phyloP scores from a whole-genome alignment of 2,329 filamentous ascomycete species.

The Emmonsia crescens region DNA sequence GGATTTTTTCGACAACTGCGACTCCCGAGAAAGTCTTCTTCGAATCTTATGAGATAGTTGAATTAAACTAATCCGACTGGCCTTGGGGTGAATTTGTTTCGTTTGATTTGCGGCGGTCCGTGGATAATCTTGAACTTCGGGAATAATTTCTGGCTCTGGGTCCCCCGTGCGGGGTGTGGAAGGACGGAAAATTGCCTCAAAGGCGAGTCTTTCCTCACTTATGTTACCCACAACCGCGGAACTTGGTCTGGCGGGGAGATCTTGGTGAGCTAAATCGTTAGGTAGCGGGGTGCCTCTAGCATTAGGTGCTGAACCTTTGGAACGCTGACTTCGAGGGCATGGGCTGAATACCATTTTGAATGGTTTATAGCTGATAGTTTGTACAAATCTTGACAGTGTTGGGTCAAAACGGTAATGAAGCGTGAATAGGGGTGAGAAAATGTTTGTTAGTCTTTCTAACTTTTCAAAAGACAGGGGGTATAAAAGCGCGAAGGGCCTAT shows the following conservation, averaged over 20 bases:
- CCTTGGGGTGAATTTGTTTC: not conserved
- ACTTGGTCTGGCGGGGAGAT: not conserved
- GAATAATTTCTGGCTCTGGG: not conserved
- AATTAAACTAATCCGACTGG: conserved; percentile 7
- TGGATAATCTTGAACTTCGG: not conserved
- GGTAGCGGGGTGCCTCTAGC: not conserved
- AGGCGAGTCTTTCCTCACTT: conserved; percentile 5
- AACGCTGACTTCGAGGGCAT: conserved; percentile 8
- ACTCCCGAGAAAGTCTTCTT: conserved; percentile 25
- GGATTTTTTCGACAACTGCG: conserved; percentile 12
- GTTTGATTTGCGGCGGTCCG: not conserved
- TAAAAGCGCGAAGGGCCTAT: not conserved
- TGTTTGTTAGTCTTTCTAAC: not conserved
- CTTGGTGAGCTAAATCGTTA: not conserved
- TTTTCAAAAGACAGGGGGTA: not conserved
- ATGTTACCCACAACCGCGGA: not conserved
- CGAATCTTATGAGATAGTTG: conserved; percentile 21
- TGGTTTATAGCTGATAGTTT: not conserved
- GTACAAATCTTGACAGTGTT: not conserved
- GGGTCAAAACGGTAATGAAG: not conserved
- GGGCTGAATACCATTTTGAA: conserved; percentile 10
- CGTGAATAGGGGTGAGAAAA: not conserved
- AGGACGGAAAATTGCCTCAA: conserved; percentile 9
- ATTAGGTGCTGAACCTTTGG: not conserved
- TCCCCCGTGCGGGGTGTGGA: not conserved